A percentile compares a stretch with the other conserved stretches of the same genome.
Evolutionary conservation across 2,329 filamentous ascomycete genomes (phyloP).

Genomic region (Leptographium radiaticola): DNA sequence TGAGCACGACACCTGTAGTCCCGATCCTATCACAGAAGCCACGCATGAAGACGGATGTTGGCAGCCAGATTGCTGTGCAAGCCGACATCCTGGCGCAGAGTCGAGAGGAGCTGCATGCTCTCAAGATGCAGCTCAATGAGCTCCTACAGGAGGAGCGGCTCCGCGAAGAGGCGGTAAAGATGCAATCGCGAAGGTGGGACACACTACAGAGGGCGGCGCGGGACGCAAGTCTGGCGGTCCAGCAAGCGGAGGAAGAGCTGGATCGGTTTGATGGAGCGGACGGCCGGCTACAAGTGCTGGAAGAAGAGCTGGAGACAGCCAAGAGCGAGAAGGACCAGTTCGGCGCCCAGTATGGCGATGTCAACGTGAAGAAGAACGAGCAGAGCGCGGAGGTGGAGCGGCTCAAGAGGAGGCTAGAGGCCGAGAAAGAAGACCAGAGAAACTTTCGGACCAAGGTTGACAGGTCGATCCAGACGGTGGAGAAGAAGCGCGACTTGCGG

Average conservation of each 20-base stretch:
- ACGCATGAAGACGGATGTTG: constrained; percentile 71
- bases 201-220: constrained; percentile 42
- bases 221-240: constrained; percentile 44
- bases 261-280: constrained; percentile 57
- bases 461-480: constrained; percentile 43
- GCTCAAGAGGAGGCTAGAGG: constrained; percentile 21
- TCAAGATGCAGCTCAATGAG: constrained; percentile 34
- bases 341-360: constrained; percentile 41
- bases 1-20: constrained; percentile 22
- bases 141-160: constrained; percentile 34
- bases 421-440: constrained; percentile 19
- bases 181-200: constrained; percentile 29
- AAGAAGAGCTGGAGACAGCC: constrained; percentile 40
- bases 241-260: constrained; percentile 42
- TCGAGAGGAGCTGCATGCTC: constrained; percentile 36
- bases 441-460: constrained; percentile 33
- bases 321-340: constrained; percentile 31
- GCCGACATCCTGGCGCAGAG: constrained; percentile 39
- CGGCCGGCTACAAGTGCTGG: constrained; percentile 47
- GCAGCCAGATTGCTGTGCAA: constrained; percentile 46
- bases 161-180: constrained; percentile 32
- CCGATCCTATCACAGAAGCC: constrained; percentile 37
- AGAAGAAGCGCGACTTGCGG: constrained; percentile 33
- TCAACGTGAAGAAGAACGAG: constrained; percentile 33
- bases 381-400: constrained; percentile 30